Conservation (phyloP, 225 moss, liverwort and hornwort species). For the Physcomitrellopsis africana region DNA sequence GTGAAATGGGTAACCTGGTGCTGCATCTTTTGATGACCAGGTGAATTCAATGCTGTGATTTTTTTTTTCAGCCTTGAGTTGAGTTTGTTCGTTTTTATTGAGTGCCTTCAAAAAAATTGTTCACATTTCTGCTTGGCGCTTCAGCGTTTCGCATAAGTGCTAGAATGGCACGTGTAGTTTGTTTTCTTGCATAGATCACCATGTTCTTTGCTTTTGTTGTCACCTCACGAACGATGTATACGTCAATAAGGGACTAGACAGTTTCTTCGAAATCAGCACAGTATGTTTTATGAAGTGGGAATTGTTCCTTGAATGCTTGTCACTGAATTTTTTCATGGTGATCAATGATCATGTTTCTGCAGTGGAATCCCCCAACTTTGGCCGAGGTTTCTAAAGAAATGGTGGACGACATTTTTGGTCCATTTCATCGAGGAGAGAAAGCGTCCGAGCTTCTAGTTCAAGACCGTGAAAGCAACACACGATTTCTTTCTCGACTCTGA, state of each 20-base stretch:
- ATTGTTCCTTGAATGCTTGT: not conserved
- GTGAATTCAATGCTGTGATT: not conserved
- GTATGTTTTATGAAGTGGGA: not conserved
- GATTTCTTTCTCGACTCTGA: constrained; percentile 54
- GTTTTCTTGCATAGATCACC: constrained; percentile 39
- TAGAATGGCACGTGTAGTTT: constrained; percentile 27
- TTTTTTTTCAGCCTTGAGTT: not conserved
- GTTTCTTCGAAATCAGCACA: not conserved
- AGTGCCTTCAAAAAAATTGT: not conserved
- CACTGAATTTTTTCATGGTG: not conserved
- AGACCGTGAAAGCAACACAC: constrained; percentile 66
- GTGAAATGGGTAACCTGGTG: not conserved
- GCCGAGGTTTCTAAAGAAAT: constrained; percentile 72
- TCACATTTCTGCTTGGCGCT: constrained; percentile 39
- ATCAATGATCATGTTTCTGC: constrained; percentile 25
- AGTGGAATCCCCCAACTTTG: constrained; percentile 87
- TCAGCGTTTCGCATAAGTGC: constrained; percentile 8
- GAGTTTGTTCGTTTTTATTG: not conserved
- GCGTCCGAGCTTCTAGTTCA: constrained; percentile 70
- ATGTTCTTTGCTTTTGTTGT: constrained; percentile 35
- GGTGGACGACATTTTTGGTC: constrained; percentile 78
- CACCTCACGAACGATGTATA: constrained; percentile 27
- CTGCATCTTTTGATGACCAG: not conserved
- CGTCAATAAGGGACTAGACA: constrained; percentile 34
- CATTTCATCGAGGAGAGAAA: constrained; percentile 58